Base-by-base conservation (phyloP, 805 yeast species). In the Metschnikowia lachancei region DNA sequence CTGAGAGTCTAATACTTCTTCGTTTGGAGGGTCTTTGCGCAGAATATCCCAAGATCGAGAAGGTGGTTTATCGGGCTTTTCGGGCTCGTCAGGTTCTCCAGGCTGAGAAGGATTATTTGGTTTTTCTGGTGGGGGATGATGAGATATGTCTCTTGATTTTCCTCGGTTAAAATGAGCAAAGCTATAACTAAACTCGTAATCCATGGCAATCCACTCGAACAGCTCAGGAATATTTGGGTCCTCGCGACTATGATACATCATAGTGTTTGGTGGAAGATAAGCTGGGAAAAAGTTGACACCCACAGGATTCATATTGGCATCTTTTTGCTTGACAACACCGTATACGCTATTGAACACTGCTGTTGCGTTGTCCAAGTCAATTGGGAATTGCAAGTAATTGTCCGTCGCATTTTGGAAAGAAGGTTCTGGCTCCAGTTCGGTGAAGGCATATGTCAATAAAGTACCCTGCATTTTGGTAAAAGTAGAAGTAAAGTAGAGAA, bases 121-220 rank as follows among this genome's bases (percentile, higher is more conserved):
- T 17, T 16, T 9, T 13, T 12, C 36, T 17, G 36, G 36, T 4
- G 36, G 36, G 3, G 22, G 22, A 14, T 22, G 8, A 7, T 16
- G 37, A 7, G 43, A 36, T n/a, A 30, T 29, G 6, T 28, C 38
- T 32, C 41, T 53, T 41, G 33, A 46, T 46, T 44, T 30, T 14
- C 38, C 51, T 31, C 57, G 37, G 6, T n/a, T 17, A n/a, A 49
- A 42, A 20, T 24, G 49, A n/a, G 75, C 73, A 65, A 80, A 81
- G 47, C 59, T 62, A 50, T 75, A 78, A 51, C 83, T 77, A 61
- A 81, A 81, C 54, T 82, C 86, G 51, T 69, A 75, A 57, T 81
- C 84, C 75, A 81, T 66, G 1, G 87, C 87, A 10, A 80, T 63
- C 87, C 87, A 82, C 58, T 82, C 87, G 28, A 72, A 72, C 19